Conservation (phyloP, 139 green algal species). For the Cymbomonas tetramitiformis region DNA sequence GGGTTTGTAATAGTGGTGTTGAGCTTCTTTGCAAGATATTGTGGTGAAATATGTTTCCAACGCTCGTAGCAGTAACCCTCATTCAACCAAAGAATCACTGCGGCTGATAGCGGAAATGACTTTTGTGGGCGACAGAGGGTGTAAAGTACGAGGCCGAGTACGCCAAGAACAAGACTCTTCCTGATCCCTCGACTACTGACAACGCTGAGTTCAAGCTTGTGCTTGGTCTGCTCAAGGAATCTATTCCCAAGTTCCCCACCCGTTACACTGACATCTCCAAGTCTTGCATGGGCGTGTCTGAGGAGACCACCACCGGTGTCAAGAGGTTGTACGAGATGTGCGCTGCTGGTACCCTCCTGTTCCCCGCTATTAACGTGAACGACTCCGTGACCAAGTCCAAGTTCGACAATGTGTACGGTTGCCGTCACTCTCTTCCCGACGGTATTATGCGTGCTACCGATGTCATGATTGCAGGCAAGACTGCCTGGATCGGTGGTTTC, state of each 20-base stretch:
- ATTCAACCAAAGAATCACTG: too few relatives aligned
- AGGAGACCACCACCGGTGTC: slow-evolving; percentile 98
- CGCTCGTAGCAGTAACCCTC: too few relatives aligned
- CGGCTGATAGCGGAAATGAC: too few relatives aligned
- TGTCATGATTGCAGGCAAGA: slow-evolving; percentile 81
- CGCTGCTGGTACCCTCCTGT: slow-evolving; percentile 69
- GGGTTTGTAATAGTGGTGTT: too few relatives aligned
- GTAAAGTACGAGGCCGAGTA: slow-evolving; percentile 84
- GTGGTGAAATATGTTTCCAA: too few relatives aligned
- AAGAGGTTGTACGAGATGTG: slow-evolving; percentile 99
- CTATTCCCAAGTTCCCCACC: slow-evolving; percentile 44
- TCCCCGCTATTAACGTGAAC: slow-evolving; percentile 99
- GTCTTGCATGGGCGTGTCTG: slow-evolving; percentile 75
- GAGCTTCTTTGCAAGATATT: too few relatives aligned
- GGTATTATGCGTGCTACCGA: slow-evolving; percentile 98
- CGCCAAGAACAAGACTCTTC: slow-evolving; percentile 73
- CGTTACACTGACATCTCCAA: slow-evolving; percentile 68
- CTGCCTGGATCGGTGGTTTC: slow-evolving; percentile 69
- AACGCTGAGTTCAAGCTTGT: slow-evolving; percentile 99
- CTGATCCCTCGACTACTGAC: slow-evolving; percentile 81
- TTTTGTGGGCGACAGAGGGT: too few relatives aligned
- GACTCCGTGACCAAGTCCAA: slow-evolving; percentile 99
- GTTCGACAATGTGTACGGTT: slow-evolving; percentile 99
- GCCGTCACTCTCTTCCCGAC: slow-evolving; percentile 95
- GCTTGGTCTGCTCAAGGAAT: slow-evolving; percentile 73